Evolutionary conservation across 129 eudicot genomes (phyloP), one percentile per base, ranked within the genome.

Genomic region (Tagetes patula): DNA sequence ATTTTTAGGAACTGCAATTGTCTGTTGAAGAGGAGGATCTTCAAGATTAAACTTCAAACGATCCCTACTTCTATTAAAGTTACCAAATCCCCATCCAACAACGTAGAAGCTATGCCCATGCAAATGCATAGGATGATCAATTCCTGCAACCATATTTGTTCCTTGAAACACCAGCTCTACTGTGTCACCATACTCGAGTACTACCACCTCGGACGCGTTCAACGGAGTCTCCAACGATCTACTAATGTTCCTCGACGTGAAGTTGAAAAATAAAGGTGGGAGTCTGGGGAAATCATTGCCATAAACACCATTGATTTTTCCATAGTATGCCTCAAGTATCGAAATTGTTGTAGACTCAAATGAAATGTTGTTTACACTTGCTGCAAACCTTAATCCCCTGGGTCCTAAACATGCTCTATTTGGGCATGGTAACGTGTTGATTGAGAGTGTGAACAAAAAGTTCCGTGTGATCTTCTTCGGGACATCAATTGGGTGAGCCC

Each of bases 41-140:
- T 79, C 81, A 36, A 88, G 84, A 75, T 88, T 88, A 60, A 66
- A 88, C 0, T n/a, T 73, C 71, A 46, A 50, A 13, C 82, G 87
- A 42, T 85, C 95, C 20, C 27, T 76, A 1, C 47, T 31, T 65
- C 49, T 33, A 43, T 88, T 60, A 45, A 81, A 88, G 50, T 85
- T 83, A 6, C 95, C 95, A 4, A 85, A 45, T 27, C 95, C 95
- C 54, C 65, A 73, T 12, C 88, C 95, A 56, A 88, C 88, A 11
- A 85, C 87, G 38, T 83, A 85, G 68, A 88, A 88, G 52, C 80
- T 85, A 11, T 80, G 71, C 8, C 95, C 95, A 60, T 88, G 95
- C 14, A 88, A 73, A 71, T 88, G 95, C 83, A 88, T 83, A 37
- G 75, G 75, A 70, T 70, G 75, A 70, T 70, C 75, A 8, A 70